Base-by-base conservation (phyloP, 75 land plant genomes). In the Adiantum capillusveneris region DNA sequence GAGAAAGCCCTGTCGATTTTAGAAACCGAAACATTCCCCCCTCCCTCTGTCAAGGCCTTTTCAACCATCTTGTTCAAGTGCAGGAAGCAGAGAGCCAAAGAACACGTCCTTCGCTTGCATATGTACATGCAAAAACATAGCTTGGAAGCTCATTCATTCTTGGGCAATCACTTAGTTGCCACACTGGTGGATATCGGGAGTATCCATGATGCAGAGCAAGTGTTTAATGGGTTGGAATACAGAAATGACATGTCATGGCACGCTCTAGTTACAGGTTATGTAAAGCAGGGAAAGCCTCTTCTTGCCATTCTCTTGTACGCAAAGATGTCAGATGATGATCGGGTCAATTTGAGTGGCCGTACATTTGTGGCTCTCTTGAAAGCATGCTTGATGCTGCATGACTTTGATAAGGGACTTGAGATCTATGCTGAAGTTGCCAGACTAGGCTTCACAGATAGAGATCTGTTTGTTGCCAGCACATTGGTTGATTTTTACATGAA, bases 191-290 rank as follows among this genome's bases (percentile, higher is more conserved):
- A 46, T 18, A 46, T 46, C 13, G 50, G 50, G 50, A 46, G 22
- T 14, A 46, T 46, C 18, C 22, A 46, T 6, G n/a, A 22, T 11
- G 59, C 71, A 0, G 57, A 37, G 29, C 42, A 51, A 44, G 65
- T 77, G 34, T 77, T 71, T 34, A 52, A 65, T 58, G 52, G 42
- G 21, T 19, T 68, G 44, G 45, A 21, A 12, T 21, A 13, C 13
- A 60, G 61, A 22, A 70, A 65, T 28, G 44, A 58, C 14, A 56
- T 48, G 25, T 29, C 71, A 0, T 80, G 56, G 39, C 67, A 74
- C 54, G 53, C 75, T 21, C 16, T 80, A 42, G 60, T 80, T 37
- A 54, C 50, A 19, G 65, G 78, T 27, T 71, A 63, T 26, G 56
- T 62, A 0, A 72, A 49, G 44, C 48, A 45, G 50, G 1, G 24